Evolutionary conservation across 1,139 yeast genomes (phyloP).

Genomic region (Zhuliangozyma parablackwelliae): DNA sequence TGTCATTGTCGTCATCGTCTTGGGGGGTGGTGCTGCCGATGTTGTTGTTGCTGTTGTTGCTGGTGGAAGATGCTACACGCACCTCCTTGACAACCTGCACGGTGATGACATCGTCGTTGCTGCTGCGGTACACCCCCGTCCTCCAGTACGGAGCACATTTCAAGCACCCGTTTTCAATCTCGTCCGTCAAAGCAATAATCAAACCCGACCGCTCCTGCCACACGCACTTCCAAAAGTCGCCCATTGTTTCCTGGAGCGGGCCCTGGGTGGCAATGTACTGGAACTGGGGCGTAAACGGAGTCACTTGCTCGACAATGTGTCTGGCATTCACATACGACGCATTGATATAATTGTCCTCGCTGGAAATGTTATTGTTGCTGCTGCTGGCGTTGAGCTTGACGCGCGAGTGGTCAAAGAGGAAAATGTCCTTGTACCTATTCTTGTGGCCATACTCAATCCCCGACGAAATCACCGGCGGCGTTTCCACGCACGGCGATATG

Average conservation of each 20-base stretch:
- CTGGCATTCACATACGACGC: conserved; percentile 47
- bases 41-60: conserved; percentile 12
- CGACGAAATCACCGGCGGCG: conserved; percentile 26
- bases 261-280: conserved; percentile 83
- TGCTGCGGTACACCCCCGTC: conserved; percentile 40
- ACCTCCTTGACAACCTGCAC: conserved; percentile 23
- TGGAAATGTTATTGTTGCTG: conserved; percentile 13
- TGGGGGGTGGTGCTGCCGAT: conserved; percentile 2
- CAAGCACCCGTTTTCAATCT: conserved; percentile 47
- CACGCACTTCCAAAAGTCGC: conserved; percentile 79
- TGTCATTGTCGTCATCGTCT: too few species aligned
- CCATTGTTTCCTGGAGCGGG: conserved; percentile 70
- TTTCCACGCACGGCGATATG: conserved; percentile 4
- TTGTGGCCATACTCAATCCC: conserved; percentile 76
- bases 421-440: conserved; percentile 75
- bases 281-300: conserved; percentile 4
- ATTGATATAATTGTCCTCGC: conserved; percentile 41
- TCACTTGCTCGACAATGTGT: background rate
- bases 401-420: conserved; percentile 78
- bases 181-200: conserved; percentile 48
- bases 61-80: conserved; percentile 4
- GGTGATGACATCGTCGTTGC: conserved; percentile 18
- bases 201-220: conserved; percentile 38
- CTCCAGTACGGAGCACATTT: conserved; percentile 58
- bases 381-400: conserved; percentile 42